Evolutionary conservation across 148 eudicot species (phyloP), one percentile per base, ranked within the genome.

Genomic region (Amaranthus palmeri): DNA sequence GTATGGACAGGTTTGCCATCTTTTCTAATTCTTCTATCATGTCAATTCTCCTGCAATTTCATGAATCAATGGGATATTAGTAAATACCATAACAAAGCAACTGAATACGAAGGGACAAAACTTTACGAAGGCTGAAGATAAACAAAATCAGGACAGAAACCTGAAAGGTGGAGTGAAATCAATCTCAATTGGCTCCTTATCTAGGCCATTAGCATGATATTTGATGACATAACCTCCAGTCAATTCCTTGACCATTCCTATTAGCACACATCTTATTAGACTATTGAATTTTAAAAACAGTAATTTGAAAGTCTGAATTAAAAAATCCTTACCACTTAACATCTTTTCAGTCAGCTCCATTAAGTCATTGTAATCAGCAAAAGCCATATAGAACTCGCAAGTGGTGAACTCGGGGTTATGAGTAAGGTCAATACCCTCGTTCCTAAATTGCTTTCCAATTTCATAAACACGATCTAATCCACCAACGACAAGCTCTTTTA

Each of bases 121-220:
- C 8, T 25, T 25, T 25, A 25, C 36, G 54, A 61, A 63, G 13
- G 4, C 3, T 5, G 18, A 47, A 4, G 3, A 65, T 14, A 36
- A 8, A 59, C 17, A 18, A 4, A 40, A 63, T 45, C 40, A 54
- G 12, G 53, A 25, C 14, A 50, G 10, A 15, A 17, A 91, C 99
- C 99, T 91, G 91, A 91, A 95, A 67, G 99, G 99, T 46, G 99
- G 99, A 51, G 99, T 91, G 61, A 95, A 95, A 76, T 95, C 97
- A 52, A 95, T 95, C 84, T 88, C 92, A 75, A 95, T 86, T 7
- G 93, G 97, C 50, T 95, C 97, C 57, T 85, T 81, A 44, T 84
- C 87, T 47, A 83, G 76, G 42, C 99, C 97, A 84, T 91, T 91
- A 4, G 98, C 85, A 75, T 95, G 98, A 72, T 91, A 95, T 74